Percentiles rank a stretch among this genome's conserved stretches.
Conservation (phyloP, 257 asterid genomes). For the Ilex asprella region DNA sequence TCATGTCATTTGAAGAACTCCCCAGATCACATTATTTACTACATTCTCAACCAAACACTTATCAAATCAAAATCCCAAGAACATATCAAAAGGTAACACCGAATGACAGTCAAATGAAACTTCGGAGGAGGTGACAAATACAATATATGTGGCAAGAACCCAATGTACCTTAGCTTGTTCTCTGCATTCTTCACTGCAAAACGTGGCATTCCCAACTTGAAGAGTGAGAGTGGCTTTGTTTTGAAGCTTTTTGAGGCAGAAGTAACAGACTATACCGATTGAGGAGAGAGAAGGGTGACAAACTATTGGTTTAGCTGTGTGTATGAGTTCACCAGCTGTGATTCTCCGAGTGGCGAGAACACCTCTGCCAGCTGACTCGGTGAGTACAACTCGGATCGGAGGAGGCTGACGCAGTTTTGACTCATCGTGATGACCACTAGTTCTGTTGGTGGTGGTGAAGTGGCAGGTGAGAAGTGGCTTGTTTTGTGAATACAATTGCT, state of each 20-base stretch:
- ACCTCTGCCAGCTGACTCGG: constrained; percentile 57
- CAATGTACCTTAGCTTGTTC: constrained; percentile 36
- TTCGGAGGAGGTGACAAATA: too few relatives aligned
- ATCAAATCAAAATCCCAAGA: too few relatives aligned
- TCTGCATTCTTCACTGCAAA: constrained; percentile 54
- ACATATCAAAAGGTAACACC: too few relatives aligned
- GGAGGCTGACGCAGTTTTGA: constrained; percentile 29
- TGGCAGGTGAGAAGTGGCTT: too few relatives aligned
- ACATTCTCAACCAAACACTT: too few relatives aligned
- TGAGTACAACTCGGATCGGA: constrained; percentile 42
- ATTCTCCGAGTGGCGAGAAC: constrained; percentile 55
- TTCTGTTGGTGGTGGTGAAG: constrained; percentile 10
- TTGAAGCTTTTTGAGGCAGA: constrained; percentile 49
- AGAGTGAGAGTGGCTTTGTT: constrained; percentile 2
- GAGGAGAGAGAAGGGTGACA: constrained; percentile 57
- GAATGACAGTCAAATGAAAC: too few relatives aligned
- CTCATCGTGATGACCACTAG: background rate
- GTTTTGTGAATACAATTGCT: too few relatives aligned
- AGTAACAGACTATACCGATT: constrained; percentile 46
- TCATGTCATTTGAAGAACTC: too few relatives aligned
- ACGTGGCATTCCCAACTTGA: constrained; percentile 18
- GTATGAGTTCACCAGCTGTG: constrained; percentile 64
- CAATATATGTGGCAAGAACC: background rate
- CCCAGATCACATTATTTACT: too few relatives aligned
- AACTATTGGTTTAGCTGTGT: constrained; percentile 57